phyloP scores from a whole-genome alignment of 768 basidiomycete species.

The Lentinula detonsa region DNA sequence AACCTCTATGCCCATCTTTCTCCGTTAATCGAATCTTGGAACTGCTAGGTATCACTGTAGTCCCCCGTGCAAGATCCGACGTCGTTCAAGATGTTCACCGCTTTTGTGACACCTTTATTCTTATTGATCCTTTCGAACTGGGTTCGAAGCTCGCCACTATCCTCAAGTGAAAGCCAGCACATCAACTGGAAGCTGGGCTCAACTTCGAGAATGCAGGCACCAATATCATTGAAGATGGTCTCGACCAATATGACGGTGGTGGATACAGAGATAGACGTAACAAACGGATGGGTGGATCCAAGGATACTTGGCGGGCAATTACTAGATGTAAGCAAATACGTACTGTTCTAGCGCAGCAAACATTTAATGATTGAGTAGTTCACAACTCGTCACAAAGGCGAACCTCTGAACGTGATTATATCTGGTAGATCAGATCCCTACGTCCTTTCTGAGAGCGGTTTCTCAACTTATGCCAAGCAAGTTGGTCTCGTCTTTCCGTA shows the following conservation, averaged over 20 bases:
- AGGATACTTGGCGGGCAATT: slow-evolving; percentile 66
- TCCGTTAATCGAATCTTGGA: neutral
- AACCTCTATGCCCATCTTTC: neutral
- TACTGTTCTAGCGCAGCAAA: neutral
- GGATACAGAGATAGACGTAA: neutral
- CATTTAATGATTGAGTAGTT: slow-evolving; percentile 35
- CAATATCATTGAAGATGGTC: neutral
- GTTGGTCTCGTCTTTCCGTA: slow-evolving; percentile 3
- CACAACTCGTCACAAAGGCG: slow-evolving; percentile 59
- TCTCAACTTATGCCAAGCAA: slow-evolving; percentile 66
- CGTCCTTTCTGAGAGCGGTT: slow-evolving; percentile 68
- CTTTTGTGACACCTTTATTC: neutral
- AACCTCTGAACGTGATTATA: slow-evolving; percentile 82
- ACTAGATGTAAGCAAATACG: slow-evolving; percentile 54
- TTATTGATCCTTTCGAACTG: neutral
- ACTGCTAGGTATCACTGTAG: neutral
- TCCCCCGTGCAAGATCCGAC: neutral
- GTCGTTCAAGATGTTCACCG: neutral
- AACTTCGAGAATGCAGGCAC: neutral
- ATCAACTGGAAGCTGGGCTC: neutral
- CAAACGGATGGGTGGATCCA: slow-evolving; percentile 43
- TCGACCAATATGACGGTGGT: neutral
- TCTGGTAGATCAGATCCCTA: slow-evolving; percentile 75
- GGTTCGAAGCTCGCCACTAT: neutral
- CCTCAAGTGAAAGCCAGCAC: neutral